Evolutionary conservation across 2,329 filamentous ascomycete species (phyloP).

Genomic region (Penicillium sp.): DNA sequence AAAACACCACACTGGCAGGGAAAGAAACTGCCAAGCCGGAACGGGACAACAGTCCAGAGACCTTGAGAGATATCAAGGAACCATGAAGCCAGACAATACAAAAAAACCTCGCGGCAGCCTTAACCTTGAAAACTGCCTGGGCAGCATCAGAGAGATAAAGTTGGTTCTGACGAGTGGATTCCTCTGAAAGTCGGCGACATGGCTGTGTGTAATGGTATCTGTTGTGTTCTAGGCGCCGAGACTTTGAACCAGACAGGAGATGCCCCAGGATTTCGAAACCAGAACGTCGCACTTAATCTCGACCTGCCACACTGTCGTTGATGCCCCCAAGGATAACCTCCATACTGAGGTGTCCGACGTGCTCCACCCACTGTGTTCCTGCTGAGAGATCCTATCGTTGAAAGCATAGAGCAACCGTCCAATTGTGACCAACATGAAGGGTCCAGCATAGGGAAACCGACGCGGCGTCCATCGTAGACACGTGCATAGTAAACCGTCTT

Average conservation of each 20-base stretch:
- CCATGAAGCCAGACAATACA: conserved; percentile 50
- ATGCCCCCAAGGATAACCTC: conserved; percentile 58
- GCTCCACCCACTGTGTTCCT: conserved; percentile 58
- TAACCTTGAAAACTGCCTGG: conserved; percentile 37
- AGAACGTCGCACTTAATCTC: conserved; percentile 21
- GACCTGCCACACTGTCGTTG: conserved; percentile 28
- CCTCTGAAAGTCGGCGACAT: conserved; percentile 31
- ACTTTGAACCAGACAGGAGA: conserved; percentile 28
- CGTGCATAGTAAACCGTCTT: conserved; percentile 55
- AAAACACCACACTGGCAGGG: conserved; percentile 28
- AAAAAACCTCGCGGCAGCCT: conserved; percentile 62
- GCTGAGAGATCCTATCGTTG: conserved; percentile 40
- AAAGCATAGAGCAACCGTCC: conserved; percentile 60
- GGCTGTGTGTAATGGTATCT: conserved; percentile 55
- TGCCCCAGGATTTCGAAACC: conserved; percentile 30
- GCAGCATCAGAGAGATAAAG: conserved; percentile 30
- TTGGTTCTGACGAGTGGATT: conserved; percentile 66
- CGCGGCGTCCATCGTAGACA: conserved; percentile 49
- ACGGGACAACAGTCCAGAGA: conserved; percentile 47
- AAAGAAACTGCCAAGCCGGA: conserved; percentile 40
- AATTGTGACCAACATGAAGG: conserved; percentile 67
- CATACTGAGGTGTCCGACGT: conserved; percentile 56
- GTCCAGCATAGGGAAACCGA: conserved; percentile 62
- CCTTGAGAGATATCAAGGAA: conserved; percentile 40
- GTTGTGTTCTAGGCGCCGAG: conserved; percentile 44